phyloP scores from a whole-genome alignment of 192 early-diverging fungal species.

The Coemansia sp. region DNA sequence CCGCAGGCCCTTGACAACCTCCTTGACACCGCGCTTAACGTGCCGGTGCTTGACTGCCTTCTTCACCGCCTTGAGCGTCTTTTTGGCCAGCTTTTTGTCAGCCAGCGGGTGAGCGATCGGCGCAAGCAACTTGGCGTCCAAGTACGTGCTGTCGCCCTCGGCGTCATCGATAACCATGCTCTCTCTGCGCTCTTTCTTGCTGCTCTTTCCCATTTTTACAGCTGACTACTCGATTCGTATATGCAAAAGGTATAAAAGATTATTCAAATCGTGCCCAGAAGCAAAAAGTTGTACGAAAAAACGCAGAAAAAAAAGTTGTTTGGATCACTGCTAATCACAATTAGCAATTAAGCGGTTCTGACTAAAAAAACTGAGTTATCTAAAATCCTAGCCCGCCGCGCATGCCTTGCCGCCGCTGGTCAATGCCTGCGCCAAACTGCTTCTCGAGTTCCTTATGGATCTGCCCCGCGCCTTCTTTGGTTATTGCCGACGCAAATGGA shows the following conservation, averaged over 20 bases:
- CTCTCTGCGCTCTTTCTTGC: conserved; percentile 58
- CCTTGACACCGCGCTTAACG: conserved; percentile 94
- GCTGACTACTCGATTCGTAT: not conserved
- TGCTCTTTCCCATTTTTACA: conserved; percentile 78
- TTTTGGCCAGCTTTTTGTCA: conserved; percentile 53
- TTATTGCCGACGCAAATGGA: conserved; percentile 48
- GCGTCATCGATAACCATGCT: conserved; percentile 33
- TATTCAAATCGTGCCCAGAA: not conserved
- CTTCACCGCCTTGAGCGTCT: conserved; percentile 53
- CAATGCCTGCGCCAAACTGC: conserved; percentile 38
- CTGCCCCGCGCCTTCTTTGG: conserved; percentile 28
- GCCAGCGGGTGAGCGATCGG: conserved; percentile 53
- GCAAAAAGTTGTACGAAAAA: not conserved
- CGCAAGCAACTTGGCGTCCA: conserved; percentile 27
- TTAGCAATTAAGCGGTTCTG: not conserved
- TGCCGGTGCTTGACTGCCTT: conserved; percentile 81
- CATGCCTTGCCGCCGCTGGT: conserved; percentile 29
- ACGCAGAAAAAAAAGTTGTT: not conserved
- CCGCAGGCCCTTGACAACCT: conserved; percentile 93
- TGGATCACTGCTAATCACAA: not conserved
- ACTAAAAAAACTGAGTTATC: not conserved
- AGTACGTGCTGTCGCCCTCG: conserved; percentile 29
- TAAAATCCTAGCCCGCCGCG: conserved; percentile 49
- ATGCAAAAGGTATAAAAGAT: not conserved
- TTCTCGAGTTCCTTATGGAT: conserved; percentile 48